These are phyloP conservation scores for Coprinopsis marcescibilis DNA, from an alignment of 768 basidiomycete species.

Conservation along the genomic window DNA sequence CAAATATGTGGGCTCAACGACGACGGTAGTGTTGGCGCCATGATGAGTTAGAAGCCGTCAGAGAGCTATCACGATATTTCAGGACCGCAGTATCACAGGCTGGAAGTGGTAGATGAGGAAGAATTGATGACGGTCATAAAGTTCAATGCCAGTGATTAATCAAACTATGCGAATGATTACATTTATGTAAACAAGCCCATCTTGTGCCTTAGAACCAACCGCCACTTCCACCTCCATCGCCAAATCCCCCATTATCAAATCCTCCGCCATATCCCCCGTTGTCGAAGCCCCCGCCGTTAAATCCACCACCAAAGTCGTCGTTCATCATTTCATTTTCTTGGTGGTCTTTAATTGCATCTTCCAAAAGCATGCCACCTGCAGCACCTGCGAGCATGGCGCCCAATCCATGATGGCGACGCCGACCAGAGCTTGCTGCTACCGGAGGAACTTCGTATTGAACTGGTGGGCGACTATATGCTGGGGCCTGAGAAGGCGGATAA, in stretches of 20 bases:
- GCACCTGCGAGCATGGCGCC: slow-evolving; percentile 38
- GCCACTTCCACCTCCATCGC: too few species aligned
- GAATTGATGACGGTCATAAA: too few species aligned
- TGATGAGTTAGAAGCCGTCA: slow-evolving; percentile 15
- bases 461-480: background rate
- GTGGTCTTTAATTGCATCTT: slow-evolving; percentile 29
- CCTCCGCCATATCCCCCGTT: slow-evolving; percentile 17
- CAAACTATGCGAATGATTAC: too few species aligned
- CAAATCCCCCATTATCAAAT: slow-evolving; percentile 25
- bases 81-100: too few species aligned
- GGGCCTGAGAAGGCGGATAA: background rate
- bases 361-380: slow-evolving; percentile 46
- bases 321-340: background rate
- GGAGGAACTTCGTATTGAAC: background rate
- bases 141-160: too few species aligned
- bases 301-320: slow-evolving; percentile 20
- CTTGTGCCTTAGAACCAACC: background rate
- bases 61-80: too few species aligned
- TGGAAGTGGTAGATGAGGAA: too few species aligned
- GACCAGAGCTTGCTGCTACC: background rate
- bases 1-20: slow-evolving; percentile 83
- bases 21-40: slow-evolving; percentile 54
- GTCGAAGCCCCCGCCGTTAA: slow-evolving; percentile 18
- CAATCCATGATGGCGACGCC: slow-evolving; percentile 14
- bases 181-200: too few species aligned